These are phyloP conservation scores for Vaccinium corymbosum DNA, from an alignment of 148 eudicot genomes.

Conservation along the genomic window DNA sequence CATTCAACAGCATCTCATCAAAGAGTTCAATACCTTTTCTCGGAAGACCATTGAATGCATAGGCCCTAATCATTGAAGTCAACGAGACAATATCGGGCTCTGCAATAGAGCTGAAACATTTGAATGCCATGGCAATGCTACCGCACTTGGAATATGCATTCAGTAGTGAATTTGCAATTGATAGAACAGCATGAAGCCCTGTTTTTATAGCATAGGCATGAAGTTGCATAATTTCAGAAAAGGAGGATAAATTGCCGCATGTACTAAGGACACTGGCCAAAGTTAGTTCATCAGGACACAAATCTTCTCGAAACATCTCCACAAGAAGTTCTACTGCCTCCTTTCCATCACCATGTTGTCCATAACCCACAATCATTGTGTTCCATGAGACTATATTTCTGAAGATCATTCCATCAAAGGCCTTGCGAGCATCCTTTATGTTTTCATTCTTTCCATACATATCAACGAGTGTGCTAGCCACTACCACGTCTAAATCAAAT, in stretches of 20 bases:
- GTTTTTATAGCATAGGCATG: slow-evolving; percentile 44
- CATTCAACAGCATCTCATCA: slow-evolving; percentile 38
- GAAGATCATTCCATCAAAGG: slow-evolving; percentile 45
- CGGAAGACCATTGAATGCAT: slow-evolving; percentile 51
- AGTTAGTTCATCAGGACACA: slow-evolving; percentile 54
- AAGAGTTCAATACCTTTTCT: slow-evolving; percentile 46
- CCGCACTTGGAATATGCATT: slow-evolving; percentile 66
- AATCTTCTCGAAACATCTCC: slow-evolving; percentile 36
- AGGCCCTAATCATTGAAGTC: slow-evolving; percentile 62
- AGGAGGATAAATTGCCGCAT: slow-evolving; percentile 41
- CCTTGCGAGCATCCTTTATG: slow-evolving; percentile 39
- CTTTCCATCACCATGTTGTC: slow-evolving; percentile 36
- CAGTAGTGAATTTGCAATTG: slow-evolving; percentile 53
- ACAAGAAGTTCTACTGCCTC: slow-evolving; percentile 44
- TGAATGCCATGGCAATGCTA: slow-evolving; percentile 33
- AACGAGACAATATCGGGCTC: slow-evolving; percentile 54
- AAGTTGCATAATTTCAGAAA: slow-evolving; percentile 32
- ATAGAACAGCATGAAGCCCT: slow-evolving; percentile 35
- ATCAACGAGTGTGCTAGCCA: slow-evolving; percentile 49
- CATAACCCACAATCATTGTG: slow-evolving; percentile 68
- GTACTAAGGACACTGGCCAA: slow-evolving; percentile 57
- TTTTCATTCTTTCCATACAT: slow-evolving; percentile 50
- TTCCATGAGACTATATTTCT: slow-evolving; percentile 67
- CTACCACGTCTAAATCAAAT: slow-evolving; percentile 45
- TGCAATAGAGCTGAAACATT: slow-evolving; percentile 37